Evolutionary conservation across 495 filamentous ascomycete species (phyloP), one percentile per base, ranked within the genome.

Genomic region (Talaromyces borbonicus): DNA sequence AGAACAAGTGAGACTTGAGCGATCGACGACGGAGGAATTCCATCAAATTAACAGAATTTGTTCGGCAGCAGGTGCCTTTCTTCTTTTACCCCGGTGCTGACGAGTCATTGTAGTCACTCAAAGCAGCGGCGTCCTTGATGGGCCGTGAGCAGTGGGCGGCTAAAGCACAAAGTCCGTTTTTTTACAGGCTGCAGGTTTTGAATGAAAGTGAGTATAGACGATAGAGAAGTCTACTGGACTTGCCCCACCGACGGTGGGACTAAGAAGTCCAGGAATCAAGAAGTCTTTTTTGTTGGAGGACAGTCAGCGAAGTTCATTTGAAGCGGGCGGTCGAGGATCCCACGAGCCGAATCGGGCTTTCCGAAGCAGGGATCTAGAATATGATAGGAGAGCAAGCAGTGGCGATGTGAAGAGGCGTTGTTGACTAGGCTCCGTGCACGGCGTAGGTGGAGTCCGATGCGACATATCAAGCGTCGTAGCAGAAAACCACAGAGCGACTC

Each of bases 311-410:
- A 20, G 23, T 33, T n/a, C 19, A 29, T 15, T 4, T 42, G n/a
- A n/a, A 42, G 39, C 39, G 39, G 39, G 39, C 23, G 22, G 39
- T 42, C 42, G 42, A 16, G 25, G 25, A 25, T 16, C 27, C 39
- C 23, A 14, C n/a, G 22, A 22, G 35, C 14, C 19, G 22, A 38
- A 38, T 38, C 35, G n/a, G 16, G 22, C 12, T 20, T 38, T 38
- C n/a, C 16, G 19, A n/a, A 11, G 16, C 35, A 43, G 18, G 16
- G 43, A 33, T 24, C 43, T 22, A 32, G 43, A 22, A 46, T 35
- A 31, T 46, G 43, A 46, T 46, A 36, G 43, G 43, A 25, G 43
- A 35, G 43, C 31, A 22, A 46, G 11, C 19, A 38, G 35, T 31
- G 41, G 41, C 25, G 41, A 7, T 29, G 40, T 43, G 24, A 18